phyloP scores from a whole-genome alignment of 768 basidiomycete genomes.

The Leucosporidium creatinivorum region DNA sequence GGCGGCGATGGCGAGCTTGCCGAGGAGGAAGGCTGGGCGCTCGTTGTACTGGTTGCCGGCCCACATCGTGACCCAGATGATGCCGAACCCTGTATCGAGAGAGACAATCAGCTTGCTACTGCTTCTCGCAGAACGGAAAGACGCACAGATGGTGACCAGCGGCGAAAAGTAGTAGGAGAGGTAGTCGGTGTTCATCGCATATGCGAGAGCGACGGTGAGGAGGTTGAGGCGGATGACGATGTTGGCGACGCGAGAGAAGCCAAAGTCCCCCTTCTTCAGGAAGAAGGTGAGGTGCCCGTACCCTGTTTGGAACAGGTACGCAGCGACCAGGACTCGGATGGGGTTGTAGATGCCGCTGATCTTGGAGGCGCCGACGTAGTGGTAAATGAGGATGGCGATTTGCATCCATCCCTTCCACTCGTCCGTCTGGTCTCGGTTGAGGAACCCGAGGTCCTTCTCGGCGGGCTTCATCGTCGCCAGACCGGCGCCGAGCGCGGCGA shows the following conservation, averaged over 20 bases:
- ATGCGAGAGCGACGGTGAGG: slow-evolving; percentile 70
- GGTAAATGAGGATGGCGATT: slow-evolving; percentile 82
- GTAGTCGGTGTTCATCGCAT: slow-evolving; percentile 87
- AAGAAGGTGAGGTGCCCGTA: slow-evolving; percentile 71
- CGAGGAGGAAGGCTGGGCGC: slow-evolving; percentile 56
- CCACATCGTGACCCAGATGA: slow-evolving; percentile 73
- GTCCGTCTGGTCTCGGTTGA: slow-evolving; percentile 87
- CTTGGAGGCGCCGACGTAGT: slow-evolving; percentile 82
- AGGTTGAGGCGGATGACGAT: slow-evolving; percentile 77
- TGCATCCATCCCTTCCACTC: slow-evolving; percentile 99
- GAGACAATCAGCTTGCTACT: not conserved
- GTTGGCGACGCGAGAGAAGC: slow-evolving; percentile 65
- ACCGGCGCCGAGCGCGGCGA: slow-evolving; percentile 55
- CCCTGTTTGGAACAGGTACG: slow-evolving; percentile 73
- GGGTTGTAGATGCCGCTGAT: slow-evolving; percentile 90
- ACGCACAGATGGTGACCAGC: slow-evolving; percentile 65
- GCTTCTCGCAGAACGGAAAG: no score
- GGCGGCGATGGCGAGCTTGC: slow-evolving; percentile 64
- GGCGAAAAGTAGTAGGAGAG: slow-evolving; percentile 86
- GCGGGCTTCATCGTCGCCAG: slow-evolving; percentile 62
- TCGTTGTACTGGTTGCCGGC: slow-evolving; percentile 68
- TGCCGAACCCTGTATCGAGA: slow-evolving; percentile 54
- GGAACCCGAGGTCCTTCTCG: slow-evolving; percentile 69
- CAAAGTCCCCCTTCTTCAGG: slow-evolving; percentile 79
- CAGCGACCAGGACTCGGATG: slow-evolving; percentile 76